These are phyloP conservation scores for Penicillium egyptiacum DNA, from an alignment of 495 filamentous ascomycete species.

Conservation along the genomic window DNA sequence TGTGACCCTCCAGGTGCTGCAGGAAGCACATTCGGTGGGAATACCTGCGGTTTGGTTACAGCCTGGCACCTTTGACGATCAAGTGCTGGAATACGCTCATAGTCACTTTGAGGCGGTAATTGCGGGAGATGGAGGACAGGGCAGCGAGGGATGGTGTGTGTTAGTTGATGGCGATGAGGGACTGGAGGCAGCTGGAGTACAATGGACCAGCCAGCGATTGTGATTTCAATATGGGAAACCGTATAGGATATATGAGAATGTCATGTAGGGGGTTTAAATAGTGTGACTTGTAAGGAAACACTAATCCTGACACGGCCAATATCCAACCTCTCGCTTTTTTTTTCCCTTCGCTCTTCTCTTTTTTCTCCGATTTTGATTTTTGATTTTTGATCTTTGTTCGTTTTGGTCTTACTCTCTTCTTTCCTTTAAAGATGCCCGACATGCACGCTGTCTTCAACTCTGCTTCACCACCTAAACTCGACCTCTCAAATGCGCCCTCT, in stretches of 20 bases:
- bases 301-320: background rate
- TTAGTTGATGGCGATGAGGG: conserved; percentile 82
- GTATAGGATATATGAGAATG: background rate
- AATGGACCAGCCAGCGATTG: conserved; percentile 46
- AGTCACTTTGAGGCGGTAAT: conserved; percentile 67
- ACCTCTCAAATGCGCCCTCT: conserved; percentile 54
- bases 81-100: conserved; percentile 66
- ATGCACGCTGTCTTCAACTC: conserved; percentile 53
- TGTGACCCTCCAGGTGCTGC: conserved; percentile 65
- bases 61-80: conserved; percentile 80
- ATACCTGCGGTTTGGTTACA: conserved; percentile 87
- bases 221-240: conserved; percentile 17
- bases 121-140: conserved; percentile 64
- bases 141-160: conserved; percentile 85
- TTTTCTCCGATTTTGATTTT: conserved; percentile 8
- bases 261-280: conserved; percentile 9
- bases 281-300: background rate
- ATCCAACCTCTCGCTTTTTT: conserved; percentile 10
- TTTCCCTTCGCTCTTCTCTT: background rate
- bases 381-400: background rate
- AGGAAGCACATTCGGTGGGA: conserved; percentile 77
- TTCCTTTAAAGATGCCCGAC: conserved; percentile 27
- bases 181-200: conserved; percentile 58
- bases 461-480: conserved; percentile 52
- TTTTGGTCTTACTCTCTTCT: conserved; percentile 11